Conservation (phyloP, 1,139 yeast genomes). For the Debaryomyces subglobosus region DNA sequence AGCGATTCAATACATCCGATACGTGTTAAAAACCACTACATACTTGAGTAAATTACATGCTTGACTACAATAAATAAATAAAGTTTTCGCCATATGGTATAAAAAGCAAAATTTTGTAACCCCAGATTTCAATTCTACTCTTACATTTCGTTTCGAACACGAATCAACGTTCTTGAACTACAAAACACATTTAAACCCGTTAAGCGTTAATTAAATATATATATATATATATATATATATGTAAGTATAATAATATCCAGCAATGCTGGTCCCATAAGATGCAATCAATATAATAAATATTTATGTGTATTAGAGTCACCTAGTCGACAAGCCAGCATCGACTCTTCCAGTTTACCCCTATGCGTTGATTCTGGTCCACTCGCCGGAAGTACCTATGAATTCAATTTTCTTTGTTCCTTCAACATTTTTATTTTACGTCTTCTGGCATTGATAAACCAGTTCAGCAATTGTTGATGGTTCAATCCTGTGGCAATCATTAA, state of each 20-base stretch:
- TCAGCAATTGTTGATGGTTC: conserved; percentile 86
- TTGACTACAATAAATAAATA: no score
- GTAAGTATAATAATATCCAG: neutral
- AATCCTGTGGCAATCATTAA: conserved; percentile 83
- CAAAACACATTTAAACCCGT: neutral
- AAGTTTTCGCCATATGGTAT: no score
- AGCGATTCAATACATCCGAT: neutral
- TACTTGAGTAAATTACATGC: neutral
- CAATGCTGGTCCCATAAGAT: neutral
- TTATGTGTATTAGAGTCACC: neutral
- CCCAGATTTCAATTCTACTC: neutral
- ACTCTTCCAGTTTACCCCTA: neutral
- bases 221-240: neutral
- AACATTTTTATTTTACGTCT: conserved; percentile 69
- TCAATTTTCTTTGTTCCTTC: conserved; percentile 42
- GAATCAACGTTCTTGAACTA: neutral
- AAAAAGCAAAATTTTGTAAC: neutral
- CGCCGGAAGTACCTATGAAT: conserved; percentile 13
- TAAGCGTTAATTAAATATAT: neutral
- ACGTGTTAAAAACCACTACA: neutral
- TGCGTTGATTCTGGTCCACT: neutral
- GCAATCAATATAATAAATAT: neutral
- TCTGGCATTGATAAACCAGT: conserved; percentile 97
- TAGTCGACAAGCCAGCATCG: neutral
- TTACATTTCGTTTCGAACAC: neutral